Conservation (phyloP, 768 basidiomycete genomes). For the Punctularia strigosozonata region DNA sequence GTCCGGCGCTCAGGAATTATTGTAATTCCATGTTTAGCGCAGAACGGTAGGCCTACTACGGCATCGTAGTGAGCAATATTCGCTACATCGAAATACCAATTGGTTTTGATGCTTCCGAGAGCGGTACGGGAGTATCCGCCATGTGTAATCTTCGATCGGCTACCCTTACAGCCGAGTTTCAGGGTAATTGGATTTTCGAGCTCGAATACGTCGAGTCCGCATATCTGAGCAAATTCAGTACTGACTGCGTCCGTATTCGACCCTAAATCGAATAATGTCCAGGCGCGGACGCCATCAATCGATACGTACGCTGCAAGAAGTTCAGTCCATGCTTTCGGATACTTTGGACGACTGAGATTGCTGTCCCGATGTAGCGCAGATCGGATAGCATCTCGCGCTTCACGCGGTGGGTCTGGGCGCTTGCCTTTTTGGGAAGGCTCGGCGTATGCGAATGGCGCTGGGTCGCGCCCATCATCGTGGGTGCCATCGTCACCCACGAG, state of each 20-base stretch:
- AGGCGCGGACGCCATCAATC: conserved; percentile 8
- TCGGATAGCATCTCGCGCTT: too few species aligned
- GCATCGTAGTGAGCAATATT: conserved; percentile 26
- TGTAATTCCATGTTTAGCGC: conserved; percentile 9
- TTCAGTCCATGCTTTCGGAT: background rate
- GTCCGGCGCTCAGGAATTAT: too few species aligned
- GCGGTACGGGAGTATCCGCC: conserved; percentile 10
- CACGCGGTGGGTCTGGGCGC: too few species aligned
- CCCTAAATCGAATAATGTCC: conserved; percentile 15
- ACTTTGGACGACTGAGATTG: background rate
- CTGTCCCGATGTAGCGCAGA: too few species aligned
- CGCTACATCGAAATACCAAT: conserved; percentile 19
- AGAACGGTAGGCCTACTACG: conserved; percentile 24
- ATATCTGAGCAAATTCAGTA: conserved; percentile 11
- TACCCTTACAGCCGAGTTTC: conserved; percentile 21
- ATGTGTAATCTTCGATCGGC: conserved; percentile 17
- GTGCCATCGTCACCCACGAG: too few species aligned
- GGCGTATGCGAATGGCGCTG: too few species aligned
- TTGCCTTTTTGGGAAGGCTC: too few species aligned
- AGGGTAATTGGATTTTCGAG: conserved; percentile 12
- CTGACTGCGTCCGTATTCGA: conserved; percentile 13
- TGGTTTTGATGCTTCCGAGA: conserved; percentile 1
- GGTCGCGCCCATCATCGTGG: too few species aligned
- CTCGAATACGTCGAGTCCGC: conserved; percentile 4
- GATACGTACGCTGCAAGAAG: background rate